Base-by-base conservation (phyloP, 2,329 filamentous ascomycete genomes). In the Geosmithia flava region DNA sequence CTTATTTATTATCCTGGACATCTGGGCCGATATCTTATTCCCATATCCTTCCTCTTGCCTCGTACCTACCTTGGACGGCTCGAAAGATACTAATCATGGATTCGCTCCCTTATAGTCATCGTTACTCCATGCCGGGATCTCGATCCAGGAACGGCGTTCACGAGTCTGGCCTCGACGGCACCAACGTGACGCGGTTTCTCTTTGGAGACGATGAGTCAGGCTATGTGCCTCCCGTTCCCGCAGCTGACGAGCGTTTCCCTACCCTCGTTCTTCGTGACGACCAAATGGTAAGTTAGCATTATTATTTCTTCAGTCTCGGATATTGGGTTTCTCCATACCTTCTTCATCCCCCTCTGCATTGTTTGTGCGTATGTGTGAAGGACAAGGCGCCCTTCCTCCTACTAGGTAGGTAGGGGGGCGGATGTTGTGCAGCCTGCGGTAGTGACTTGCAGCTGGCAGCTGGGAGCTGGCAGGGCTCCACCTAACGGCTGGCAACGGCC, bases 61-160 rank as follows among this genome's bases (percentile, higher is more conserved):
- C 19, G n/a, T 10, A 7, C 10, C 42, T 2, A 17, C 20, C 20
- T 20, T 44, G 23, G 20, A 10, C 11, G 42, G 7, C 42, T 20
- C 10, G 19, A 30, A 33, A 19, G 27, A 37, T 33, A 41, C 44
- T 49, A 11, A 50, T 33, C 43, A 50, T 48, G 49, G 20, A 27
- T n/a, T 20, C n/a, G 17, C 10, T 57, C 51, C 52, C 33, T 37
- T 37, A 56, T 56, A 94, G 87, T 55, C 94, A 95, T 63, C 85
- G 91, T 54, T 95, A 95, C 66, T 96, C 91, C 4, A 90, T 96
- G 85, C 91, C 91, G 30, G 85, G 91, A 47, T 87, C 85, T 45
- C 76, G 77, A 51, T 79, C 81, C 54, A 78, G 83, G 54, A 80
- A 74, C 54, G 78, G 83, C 53, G 68, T 81, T 56, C 81, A 84